A percentile compares a stretch with the other conserved stretches of the same genome.
Conservation (phyloP, 2,329 filamentous ascomycete genomes). For the Botrytis hyacinthi region DNA sequence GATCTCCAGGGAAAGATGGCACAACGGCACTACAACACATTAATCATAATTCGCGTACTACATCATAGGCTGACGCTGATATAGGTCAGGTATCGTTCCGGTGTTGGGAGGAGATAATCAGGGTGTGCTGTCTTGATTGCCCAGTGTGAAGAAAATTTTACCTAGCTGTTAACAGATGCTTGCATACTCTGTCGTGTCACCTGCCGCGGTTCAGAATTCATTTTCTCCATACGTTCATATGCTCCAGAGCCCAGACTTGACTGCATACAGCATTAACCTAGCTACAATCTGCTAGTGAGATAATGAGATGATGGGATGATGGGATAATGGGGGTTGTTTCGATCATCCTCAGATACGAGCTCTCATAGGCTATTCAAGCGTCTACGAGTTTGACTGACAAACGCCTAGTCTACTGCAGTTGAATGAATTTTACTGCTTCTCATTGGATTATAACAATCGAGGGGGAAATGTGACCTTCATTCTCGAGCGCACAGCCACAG, state of each 20-base stretch:
- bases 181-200: slow-evolving; percentile 2
- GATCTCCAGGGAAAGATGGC: not conserved
- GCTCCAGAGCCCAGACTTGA: not conserved
- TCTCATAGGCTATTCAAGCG: not conserved
- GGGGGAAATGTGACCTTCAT: not conserved
- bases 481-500: slow-evolving; percentile 5
- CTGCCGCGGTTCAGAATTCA: not conserved
- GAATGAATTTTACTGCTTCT: not conserved
- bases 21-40: not conserved
- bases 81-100: not conserved
- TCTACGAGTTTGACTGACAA: not conserved
- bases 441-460: not conserved
- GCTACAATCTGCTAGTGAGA: not conserved
- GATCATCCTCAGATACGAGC: not conserved
- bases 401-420: slow-evolving; percentile 6
- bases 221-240: slow-evolving; percentile 14
- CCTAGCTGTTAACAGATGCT: slow-evolving; percentile 1
- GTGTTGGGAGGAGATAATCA: not conserved
- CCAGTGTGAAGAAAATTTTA: not conserved
- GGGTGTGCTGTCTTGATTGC: not conserved
- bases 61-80: not conserved
- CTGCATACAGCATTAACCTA: slow-evolving; percentile 1
- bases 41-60: not conserved
- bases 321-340: not conserved
- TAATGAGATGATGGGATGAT: not conserved